These are phyloP conservation scores for Plasmodium gonderi DNA, from an alignment of 169 alveolate genomes.

Conservation along the genomic window DNA sequence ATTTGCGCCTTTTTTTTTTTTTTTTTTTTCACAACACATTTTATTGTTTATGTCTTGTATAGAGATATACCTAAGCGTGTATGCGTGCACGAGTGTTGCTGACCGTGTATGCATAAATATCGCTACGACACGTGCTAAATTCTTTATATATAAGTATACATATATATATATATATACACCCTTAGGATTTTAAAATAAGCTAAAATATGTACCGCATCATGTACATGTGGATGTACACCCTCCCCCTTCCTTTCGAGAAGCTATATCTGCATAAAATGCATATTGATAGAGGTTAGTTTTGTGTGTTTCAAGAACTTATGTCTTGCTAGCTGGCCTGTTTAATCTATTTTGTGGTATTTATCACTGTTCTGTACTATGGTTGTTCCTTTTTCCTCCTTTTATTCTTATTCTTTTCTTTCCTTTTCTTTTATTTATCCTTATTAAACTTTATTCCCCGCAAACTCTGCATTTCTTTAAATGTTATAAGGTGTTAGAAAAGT, in stretches of 20 bases:
- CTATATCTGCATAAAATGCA: neutral
- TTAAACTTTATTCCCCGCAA: neutral
- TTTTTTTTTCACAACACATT: conserved; percentile 6
- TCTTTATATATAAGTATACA: neutral
- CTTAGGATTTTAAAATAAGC: too few species aligned
- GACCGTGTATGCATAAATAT: too few species aligned
- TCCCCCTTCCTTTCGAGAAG: neutral
- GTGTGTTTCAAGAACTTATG: neutral
- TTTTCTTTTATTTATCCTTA: too few species aligned
- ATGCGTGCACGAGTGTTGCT: neutral
- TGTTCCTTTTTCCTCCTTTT: too few species aligned
- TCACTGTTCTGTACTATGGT: too few species aligned
- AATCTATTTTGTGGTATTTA: too few species aligned
- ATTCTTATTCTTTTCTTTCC: too few species aligned
- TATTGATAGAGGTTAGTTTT: neutral
- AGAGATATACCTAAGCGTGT: neutral
- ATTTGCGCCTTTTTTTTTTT: neutral
- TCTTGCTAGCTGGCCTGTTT: neutral
- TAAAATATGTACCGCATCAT: too few species aligned
- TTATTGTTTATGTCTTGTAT: conserved; percentile 9
- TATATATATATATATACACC: neutral
- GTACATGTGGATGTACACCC: neutral
- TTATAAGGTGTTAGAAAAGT: neutral
- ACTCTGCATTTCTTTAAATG: neutral
- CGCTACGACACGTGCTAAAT: neutral